Percentiles rank a stretch among this genome's conserved stretches.
Evolutionary conservation across 164 flowering plant genomes (phyloP).

Genomic region (Stephania japonica): DNA sequence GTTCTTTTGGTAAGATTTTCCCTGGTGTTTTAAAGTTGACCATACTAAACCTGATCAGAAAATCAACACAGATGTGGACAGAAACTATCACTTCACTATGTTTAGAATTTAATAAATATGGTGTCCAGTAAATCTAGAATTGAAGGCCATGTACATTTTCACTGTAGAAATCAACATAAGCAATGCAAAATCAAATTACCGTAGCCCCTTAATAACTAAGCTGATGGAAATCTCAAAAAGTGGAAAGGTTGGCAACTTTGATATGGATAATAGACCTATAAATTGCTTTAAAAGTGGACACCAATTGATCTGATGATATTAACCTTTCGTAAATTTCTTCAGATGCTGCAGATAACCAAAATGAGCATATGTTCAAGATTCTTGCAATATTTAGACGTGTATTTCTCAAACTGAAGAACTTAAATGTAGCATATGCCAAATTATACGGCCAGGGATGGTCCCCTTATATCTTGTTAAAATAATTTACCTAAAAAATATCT

Average conservation of each 20-base stretch:
- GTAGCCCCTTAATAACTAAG: background rate
- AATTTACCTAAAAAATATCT: background rate
- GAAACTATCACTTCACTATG: background rate
- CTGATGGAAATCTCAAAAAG: background rate
- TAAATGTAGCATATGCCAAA: background rate
- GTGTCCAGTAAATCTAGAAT: background rate
- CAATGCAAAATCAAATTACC: background rate
- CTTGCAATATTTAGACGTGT: background rate
- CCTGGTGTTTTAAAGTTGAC: background rate
- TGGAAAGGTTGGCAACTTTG: background rate
- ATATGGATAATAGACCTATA: background rate
- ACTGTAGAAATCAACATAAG: background rate
- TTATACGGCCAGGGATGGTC: background rate
- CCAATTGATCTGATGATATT: background rate
- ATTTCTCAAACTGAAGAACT: background rate
- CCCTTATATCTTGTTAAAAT: background rate
- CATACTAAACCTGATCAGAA: background rate
- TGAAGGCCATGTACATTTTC: background rate
- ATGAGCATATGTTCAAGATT: background rate
- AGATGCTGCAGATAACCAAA: background rate
- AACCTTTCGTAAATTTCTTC: background rate
- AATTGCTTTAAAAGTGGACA: background rate
- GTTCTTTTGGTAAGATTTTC: too few species aligned
- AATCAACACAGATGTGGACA: background rate
- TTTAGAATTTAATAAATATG: background rate